Evolutionary conservation across 2,329 filamentous ascomycete species (phyloP), one percentile per base, ranked within the genome.

Genomic region (Cordyceps cateniannulata): DNA sequence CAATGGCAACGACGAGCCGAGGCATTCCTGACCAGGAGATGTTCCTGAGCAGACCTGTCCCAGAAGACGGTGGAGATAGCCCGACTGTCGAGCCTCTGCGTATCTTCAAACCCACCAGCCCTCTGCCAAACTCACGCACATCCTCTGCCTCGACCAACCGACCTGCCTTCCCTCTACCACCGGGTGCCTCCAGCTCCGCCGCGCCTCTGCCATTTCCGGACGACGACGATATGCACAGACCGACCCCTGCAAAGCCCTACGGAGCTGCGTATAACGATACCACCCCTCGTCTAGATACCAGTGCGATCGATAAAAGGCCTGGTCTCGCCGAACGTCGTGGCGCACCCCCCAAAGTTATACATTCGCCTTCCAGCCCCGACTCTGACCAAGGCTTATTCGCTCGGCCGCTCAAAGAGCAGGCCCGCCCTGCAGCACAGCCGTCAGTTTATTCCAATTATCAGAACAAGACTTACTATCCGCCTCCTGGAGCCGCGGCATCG

Each of bases 81-180:
- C 90, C 91, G 62, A 90, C 89, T 20, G 84, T 96, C 67, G 90
- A 90, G 69, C 92, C 92, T 63, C 76, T 96, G 75, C 85, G 91
- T 69, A 96, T 96, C 72, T 88, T 87, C 77, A 96, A 96, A 74
- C 85, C 87, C 61, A 84, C 86, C 67, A 89, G 86, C 62, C 83
- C 87, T 35, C 80, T 80, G 57, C 85, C 85, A 59, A 71, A 73
- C 60, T 77, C 78, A 59, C 75, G 76, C 64, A 67, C 64, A 58
- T 67, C 70, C 9, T 71, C 71, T 40, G 62, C 66, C 49, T 68
- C 69, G 10, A 64, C 75, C 69, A 83, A 75, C 69, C 84, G 85
- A 67, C 84, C 82, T 54, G 79, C 80, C 9, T 86, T 91, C 71
- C 81, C 84, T 54, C 75, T 87, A 22, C 85, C 86, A 29, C 85